These are phyloP conservation scores for Penstemon davidsonii DNA, from an alignment of 257 asterid species.

Conservation along the genomic window DNA sequence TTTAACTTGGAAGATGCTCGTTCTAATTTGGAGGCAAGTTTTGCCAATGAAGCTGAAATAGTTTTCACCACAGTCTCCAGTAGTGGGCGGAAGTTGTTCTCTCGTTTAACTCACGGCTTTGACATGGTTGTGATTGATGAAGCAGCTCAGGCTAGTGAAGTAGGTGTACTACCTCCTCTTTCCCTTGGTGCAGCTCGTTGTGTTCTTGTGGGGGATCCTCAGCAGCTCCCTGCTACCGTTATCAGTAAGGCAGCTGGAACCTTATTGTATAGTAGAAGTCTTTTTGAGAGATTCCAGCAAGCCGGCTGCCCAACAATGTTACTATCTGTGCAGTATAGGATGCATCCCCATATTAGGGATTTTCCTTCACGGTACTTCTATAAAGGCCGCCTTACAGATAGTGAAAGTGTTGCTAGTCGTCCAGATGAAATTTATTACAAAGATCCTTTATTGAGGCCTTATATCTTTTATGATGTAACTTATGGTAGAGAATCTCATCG, in stretches of 20 bases:
- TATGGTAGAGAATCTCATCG: conserved; percentile 97
- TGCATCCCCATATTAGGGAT: conserved; percentile 96
- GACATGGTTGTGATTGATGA: conserved; percentile 99
- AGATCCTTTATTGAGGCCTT: conserved; percentile 81
- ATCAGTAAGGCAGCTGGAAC: conserved; percentile 99
- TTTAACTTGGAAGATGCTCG: conserved; percentile 97
- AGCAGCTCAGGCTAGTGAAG: conserved; percentile 99
- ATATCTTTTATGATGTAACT: conserved; percentile 75
- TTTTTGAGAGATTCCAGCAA: conserved; percentile 96
- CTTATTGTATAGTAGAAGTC: conserved; percentile 93
- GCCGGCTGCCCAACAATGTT: conserved; percentile 99
- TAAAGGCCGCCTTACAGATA: conserved; percentile 96
- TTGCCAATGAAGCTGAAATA: conserved; percentile 97
- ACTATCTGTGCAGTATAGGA: conserved; percentile 92
- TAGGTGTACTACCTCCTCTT: conserved; percentile 90
- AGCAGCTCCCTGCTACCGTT: conserved; percentile 99
- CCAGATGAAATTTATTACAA: conserved; percentile 83
- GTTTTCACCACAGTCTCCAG: conserved; percentile 98
- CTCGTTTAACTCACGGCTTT: conserved; percentile 94
- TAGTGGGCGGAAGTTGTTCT: conserved; percentile 94
- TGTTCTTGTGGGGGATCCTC: conserved; percentile 99
- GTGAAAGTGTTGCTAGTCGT: conserved; percentile 75
- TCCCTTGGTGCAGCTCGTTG: conserved; percentile 99
- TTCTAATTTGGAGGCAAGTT: conserved; percentile 93
- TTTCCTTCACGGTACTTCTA: conserved; percentile 96